Base-by-base conservation (phyloP, 2,329 filamentous ascomycete genomes). In the Aspergillus neoniger region DNA sequence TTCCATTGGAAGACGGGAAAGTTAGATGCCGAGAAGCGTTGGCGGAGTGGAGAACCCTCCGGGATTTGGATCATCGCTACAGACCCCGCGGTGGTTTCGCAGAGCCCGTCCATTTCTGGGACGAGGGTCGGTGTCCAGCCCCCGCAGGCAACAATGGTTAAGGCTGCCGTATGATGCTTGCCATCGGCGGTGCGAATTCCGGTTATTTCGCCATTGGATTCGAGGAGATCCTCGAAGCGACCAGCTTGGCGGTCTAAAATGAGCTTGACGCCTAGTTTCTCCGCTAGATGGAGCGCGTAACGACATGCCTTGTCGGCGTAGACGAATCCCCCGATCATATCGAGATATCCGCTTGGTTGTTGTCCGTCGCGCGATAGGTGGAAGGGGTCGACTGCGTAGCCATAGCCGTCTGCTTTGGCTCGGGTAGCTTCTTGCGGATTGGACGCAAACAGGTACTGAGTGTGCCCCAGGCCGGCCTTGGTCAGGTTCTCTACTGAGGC, bases 11-110 rank as follows among this genome's bases (percentile, higher is more conserved):
- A 81, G 0, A 79, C 75, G 0, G 82, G 82, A 50, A 84, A 84
- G 2, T 72, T 76, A 0, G 79, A 72, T 0, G 81, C 75, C 0
- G 73, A 68, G 47, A 81, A 80, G 2, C 73, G 73, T 1, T 76
- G 65, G 69, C 76, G 80, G 0, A 84, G 73, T 5, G 58, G 65
- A 1, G 71, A 66, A 1, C 73, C 61, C 0, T 66, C 61, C 0
- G 83, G 81, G 1, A 85, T 71, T 28, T 78, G 73, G 36, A 84
- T 70, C 10, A 78, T 70, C 0, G 76, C 74, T 3, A 84, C 79
- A 0, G 76, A 78, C 0, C 82, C 81, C 0, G 76, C 79, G 0
- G 82, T 83, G 0, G 81, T 77, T 65, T 85, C 82, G n/a, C 77
- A 75, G 0, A 84, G 66, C 0, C 70, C 69, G 47, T 80, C 76